A percentile compares a stretch with the other conserved stretches of the same genome.
Evolutionary conservation across 1,139 yeast species (phyloP).

Genomic region (Pichia sp.): DNA sequence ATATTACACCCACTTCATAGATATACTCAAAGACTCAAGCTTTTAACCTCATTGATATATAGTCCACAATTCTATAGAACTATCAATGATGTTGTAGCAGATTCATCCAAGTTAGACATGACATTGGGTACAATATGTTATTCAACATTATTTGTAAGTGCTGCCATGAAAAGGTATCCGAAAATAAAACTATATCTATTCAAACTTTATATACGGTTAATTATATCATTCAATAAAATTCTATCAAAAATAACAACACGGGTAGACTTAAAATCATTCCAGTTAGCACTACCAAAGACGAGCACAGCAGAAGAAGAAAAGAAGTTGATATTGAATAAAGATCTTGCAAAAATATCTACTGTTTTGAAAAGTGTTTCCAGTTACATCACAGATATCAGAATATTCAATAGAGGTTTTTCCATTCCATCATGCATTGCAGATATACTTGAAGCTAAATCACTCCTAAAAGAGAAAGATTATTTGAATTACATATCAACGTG

Average conservation of each 20-base stretch:
- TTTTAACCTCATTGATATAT: constrained; percentile 29
- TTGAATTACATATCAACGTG: constrained; percentile 25
- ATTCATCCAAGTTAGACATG: constrained; percentile 25
- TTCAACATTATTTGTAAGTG: constrained; percentile 25
- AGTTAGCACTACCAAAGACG: neutral
- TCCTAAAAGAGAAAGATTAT: constrained; percentile 26
- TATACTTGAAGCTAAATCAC: constrained; percentile 26
- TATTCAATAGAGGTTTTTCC: constrained; percentile 49
- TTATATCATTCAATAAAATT: neutral
- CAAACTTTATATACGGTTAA: neutral
- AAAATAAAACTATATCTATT: neutral
- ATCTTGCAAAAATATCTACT: neutral
- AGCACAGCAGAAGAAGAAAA: neutral
- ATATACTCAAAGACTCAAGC: constrained; percentile 24
- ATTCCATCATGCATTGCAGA: constrained; percentile 43
- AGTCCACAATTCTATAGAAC: constrained; percentile 25
- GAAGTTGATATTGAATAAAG: neutral
- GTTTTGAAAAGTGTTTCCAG: constrained; percentile 31
- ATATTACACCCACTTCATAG: neutral
- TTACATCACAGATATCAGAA: constrained; percentile 47
- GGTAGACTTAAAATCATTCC: neutral
- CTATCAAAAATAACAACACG: neutral
- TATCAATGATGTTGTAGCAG: constrained; percentile 20
- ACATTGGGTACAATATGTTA: constrained; percentile 30
- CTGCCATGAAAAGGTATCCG: constrained; percentile 22